These are phyloP conservation scores for Strobilomyces confusus DNA, from an alignment of 768 basidiomycete species.

Conservation along the genomic window DNA sequence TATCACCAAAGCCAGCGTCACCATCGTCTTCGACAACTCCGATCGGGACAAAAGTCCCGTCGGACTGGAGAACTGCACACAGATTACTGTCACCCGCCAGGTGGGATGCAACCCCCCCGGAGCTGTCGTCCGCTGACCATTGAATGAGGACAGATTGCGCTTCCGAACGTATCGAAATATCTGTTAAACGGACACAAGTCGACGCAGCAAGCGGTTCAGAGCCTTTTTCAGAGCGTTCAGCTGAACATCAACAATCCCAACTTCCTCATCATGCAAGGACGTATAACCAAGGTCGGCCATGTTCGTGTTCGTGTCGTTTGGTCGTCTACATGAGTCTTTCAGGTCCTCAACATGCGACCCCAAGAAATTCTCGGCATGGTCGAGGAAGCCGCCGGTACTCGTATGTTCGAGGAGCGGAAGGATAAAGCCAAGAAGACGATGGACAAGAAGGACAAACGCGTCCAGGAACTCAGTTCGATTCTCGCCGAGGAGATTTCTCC, in stretches of 20 bases:
- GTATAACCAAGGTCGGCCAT: slow-evolving; percentile 84
- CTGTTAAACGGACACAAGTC: slow-evolving; percentile 95
- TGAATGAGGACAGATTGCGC: slow-evolving; percentile 62
- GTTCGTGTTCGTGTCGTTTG: background rate
- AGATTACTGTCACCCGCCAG: slow-evolving; percentile 97
- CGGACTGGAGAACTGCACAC: slow-evolving; percentile 72
- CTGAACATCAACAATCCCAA: slow-evolving; percentile 99
- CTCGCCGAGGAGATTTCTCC: slow-evolving; percentile 90
- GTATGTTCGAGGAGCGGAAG: slow-evolving; percentile 98
- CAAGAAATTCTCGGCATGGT: slow-evolving; percentile 98
- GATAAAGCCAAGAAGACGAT: slow-evolving; percentile 96
- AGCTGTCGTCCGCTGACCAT: background rate
- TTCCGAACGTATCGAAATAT: slow-evolving; percentile 93
- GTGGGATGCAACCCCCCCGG: slow-evolving; percentile 39
- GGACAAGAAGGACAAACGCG: slow-evolving; percentile 94
- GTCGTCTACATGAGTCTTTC: background rate
- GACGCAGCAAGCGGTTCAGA: slow-evolving; percentile 79
- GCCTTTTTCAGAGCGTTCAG: slow-evolving; percentile 93
- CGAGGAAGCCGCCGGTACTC: slow-evolving; percentile 96
- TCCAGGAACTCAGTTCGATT: slow-evolving; percentile 79
- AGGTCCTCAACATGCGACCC: slow-evolving; percentile 95
- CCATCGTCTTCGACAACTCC: slow-evolving; percentile 98
- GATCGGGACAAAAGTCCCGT: slow-evolving; percentile 80
- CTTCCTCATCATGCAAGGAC: slow-evolving; percentile 99
- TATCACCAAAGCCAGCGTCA: slow-evolving; percentile 94